Base-by-base conservation (phyloP, 768 basidiomycete species). In the Pisolithus microcarpus region DNA sequence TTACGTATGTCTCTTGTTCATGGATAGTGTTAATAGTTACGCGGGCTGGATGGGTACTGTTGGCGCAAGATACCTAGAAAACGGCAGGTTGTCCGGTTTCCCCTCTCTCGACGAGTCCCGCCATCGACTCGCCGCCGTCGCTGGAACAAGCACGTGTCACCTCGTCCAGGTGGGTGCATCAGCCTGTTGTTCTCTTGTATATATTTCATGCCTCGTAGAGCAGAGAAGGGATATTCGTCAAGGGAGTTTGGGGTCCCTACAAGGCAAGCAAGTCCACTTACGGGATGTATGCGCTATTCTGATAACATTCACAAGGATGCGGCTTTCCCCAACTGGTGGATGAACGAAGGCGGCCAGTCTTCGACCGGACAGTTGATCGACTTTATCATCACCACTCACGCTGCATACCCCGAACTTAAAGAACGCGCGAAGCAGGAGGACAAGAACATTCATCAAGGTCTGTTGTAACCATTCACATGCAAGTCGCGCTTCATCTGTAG, bases 341-440 rank as follows among this genome's bases (percentile, higher is more conserved):
- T 97, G 92, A 99, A 94, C 61, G 96, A 99, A 69, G 96, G 95
- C 38, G 96, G 96, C 2, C 96, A 99, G 69, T 96, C 93, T 7
- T 94, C 93, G 1, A 99, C 96, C 0, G 96, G 96, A n/a, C 46
- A 64, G 84, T 77, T 98, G 8, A 92, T 99, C 49, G 91, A 99
- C 62, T 97, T 96, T 65, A 85, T 94, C 63, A 78, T 98, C 52
- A 90, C 82, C 9, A 97, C 90, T 0, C 96, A 99, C 62, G 81
- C 88, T 3, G 90, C 95, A 1, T 90, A 90, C 58, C 65, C 75
- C 8, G 76, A 81, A 52, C 81, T 96, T 21, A 71, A 83, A 43
- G 77, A 83, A 50, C 59, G 76, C 8, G 83, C 83, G 0, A 78
- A 84, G 58, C 70, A 79, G 49, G 75, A 79, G 52, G 68, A 77